These are phyloP conservation scores for Forsythia suspensa DNA, from an alignment of 257 asterid genomes.

Conservation along the genomic window DNA sequence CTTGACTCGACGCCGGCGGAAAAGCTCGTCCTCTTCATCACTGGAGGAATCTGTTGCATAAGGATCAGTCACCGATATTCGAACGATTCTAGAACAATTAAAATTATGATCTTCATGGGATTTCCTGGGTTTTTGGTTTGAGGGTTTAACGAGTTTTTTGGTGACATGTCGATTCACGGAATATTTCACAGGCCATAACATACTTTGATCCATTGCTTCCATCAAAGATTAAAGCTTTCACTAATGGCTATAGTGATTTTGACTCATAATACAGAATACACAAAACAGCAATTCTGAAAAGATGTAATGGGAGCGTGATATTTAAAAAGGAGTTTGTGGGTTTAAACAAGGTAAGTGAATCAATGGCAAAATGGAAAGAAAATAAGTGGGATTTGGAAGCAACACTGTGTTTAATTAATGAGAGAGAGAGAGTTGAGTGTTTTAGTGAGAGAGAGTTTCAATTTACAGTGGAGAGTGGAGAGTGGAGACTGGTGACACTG, in stretches of 20 bases:
- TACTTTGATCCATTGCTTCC: slow-evolving; percentile 45
- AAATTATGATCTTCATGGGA: neutral
- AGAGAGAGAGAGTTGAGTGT: neutral
- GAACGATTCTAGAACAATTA: slow-evolving; percentile 33
- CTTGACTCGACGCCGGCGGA: slow-evolving; percentile 55
- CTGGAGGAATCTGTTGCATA: slow-evolving; percentile 86
- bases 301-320: neutral
- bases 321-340: neutral
- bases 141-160: slow-evolving; percentile 42
- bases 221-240: neutral
- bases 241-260: neutral
- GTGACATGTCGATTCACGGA: slow-evolving; percentile 55
- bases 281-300: slow-evolving; percentile 27
- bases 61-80: slow-evolving; percentile 62
- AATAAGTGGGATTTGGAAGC: neutral
- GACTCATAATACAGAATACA: neutral
- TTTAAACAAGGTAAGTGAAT: slow-evolving; percentile 2
- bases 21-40: slow-evolving; percentile 58
- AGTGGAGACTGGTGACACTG: slow-evolving; percentile 34
- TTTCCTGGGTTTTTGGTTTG: slow-evolving; percentile 26
- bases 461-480: neutral
- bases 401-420: neutral
- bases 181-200: slow-evolving; percentile 57
- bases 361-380: neutral
- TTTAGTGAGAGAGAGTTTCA: slow-evolving; percentile 22